phyloP scores from a whole-genome alignment of 2,329 filamentous ascomycete species.

The Chaetomiaceae sp. region DNA sequence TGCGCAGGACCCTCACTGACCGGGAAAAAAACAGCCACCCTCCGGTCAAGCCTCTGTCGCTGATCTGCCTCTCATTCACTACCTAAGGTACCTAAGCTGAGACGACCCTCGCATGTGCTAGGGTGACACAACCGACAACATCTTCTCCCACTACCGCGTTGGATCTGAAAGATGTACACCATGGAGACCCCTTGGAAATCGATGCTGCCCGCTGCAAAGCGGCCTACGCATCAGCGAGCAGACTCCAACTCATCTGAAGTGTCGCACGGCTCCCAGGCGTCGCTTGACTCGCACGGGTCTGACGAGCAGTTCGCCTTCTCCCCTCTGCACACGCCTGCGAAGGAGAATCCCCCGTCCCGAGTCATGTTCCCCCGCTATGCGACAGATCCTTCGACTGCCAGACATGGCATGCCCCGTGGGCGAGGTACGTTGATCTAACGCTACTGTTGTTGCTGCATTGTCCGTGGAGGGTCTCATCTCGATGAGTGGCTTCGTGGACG shows the following conservation, averaged over 20 bases:
- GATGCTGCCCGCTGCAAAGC: slow-evolving; percentile 38
- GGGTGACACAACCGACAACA: not conserved
- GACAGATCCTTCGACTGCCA: not conserved
- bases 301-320: slow-evolving; percentile 35
- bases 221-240: slow-evolving; percentile 29
- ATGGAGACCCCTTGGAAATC: slow-evolving; percentile 22
- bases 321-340: slow-evolving; percentile 28
- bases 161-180: not conserved
- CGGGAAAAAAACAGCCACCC: too few species aligned
- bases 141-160: not conserved
- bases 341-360: slow-evolving; percentile 15
- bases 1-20: not conserved
- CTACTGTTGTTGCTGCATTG: not conserved
- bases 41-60: too few species aligned
- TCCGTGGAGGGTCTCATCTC: not conserved
- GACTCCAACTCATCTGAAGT: slow-evolving; percentile 37
- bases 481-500: too few species aligned
- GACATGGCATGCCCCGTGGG: slow-evolving; percentile 13
- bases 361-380: slow-evolving; percentile 2
- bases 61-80: too few species aligned
- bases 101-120: too few species aligned
- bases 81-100: too few species aligned
- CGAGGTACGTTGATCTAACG: slow-evolving; percentile 9
- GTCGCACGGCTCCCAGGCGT: slow-evolving; percentile 22
- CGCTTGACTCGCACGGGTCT: slow-evolving; percentile 21